Conservation (phyloP, 129 eudicot genomes). For the Centrapalus pauciflorus region DNA sequence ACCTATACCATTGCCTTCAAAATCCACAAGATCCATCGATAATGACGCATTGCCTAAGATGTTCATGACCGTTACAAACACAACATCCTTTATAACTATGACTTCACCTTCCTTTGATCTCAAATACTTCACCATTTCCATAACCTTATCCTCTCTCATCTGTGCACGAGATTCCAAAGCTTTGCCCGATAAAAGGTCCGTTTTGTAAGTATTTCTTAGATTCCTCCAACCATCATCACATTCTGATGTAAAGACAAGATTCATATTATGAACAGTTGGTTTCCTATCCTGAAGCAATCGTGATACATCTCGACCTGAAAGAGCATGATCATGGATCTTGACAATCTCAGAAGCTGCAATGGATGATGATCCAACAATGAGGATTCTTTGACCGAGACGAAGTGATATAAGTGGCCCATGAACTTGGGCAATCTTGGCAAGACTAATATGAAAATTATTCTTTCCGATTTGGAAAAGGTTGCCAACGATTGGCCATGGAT, state of each 20-base stretch:
- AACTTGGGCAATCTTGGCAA: slow-evolving; percentile 26
- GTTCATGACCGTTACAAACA: slow-evolving; percentile 28
- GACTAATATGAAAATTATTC: slow-evolving; percentile 19
- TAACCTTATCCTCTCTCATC: slow-evolving; percentile 18
- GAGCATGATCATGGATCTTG: slow-evolving; percentile 30
- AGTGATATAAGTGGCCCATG: slow-evolving; percentile 46
- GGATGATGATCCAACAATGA: slow-evolving; percentile 40
- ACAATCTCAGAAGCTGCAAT: slow-evolving; percentile 38
- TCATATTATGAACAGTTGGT: slow-evolving; percentile 3
- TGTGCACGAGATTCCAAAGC: slow-evolving; percentile 27
- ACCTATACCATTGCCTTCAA: slow-evolving; percentile 23
- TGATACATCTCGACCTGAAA: slow-evolving; percentile 26
- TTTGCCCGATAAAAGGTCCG: slow-evolving; percentile 33
- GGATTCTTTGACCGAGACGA: slow-evolving; percentile 12
- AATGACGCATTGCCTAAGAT: slow-evolving; percentile 24
- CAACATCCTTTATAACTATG: slow-evolving; percentile 18
- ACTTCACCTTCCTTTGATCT: slow-evolving; percentile 19
- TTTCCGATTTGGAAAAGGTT: slow-evolving; percentile 30
- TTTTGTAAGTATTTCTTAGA: slow-evolving; percentile 18
- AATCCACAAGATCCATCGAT: slow-evolving; percentile 31
- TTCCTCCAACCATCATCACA: slow-evolving; percentile 25
- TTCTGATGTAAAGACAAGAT: slow-evolving; percentile 6
- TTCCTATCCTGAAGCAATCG: not conserved
- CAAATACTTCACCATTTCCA: slow-evolving; percentile 29
- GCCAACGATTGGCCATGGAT: slow-evolving; percentile 45